Base-by-base conservation (phyloP, 2,329 filamentous ascomycete species). In the Paecilomyces dactylethromorphus region DNA sequence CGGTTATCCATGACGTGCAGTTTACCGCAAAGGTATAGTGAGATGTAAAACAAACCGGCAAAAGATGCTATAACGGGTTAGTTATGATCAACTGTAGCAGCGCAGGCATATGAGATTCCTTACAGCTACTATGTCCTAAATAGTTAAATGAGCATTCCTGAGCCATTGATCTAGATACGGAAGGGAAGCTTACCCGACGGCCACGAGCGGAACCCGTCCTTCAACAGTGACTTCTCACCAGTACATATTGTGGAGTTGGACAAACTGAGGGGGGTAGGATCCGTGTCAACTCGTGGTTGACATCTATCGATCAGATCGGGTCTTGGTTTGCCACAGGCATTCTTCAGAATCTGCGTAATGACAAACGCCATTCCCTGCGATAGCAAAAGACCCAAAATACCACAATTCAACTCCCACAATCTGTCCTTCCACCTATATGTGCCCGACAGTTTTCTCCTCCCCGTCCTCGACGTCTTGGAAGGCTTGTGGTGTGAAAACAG, bases 321-420 rank as follows among this genome's bases (percentile, higher is more conserved):
- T 52, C 83, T 72, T 4, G 83, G 83, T 66, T 84, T 85, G 39
- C 83, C 83, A 61, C 82, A 82, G 2, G 82, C 79, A 65, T 82
- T 85, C 69, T 86, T 86, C 65, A 86, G 66, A 3, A 78, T 79
- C 39, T 81, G 80, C 3, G 83, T 85, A 54, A 85, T 82, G 22
- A 83, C 78, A 66, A 85, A 85, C 0, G 81, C 79, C n/a, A 80
- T 71, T 13, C 76, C 80, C 58, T 83, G 79, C 32, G 81, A 78
- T 49, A 85, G 69, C 15, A 82, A 66, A 58, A 86, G 69, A n/a
- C 83, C 83, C 26, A 86, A 67, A 11, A 85, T 77, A 2, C 83
- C 83, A 64, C 83, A 85, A 65, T 86, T 86, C 65, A 85, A 72
- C 69, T 86, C 82, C 83, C 83, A 86, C n/a, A 85, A 66, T 21